Evolutionary conservation across 345 rosid species (phyloP).

Genomic region (Lepidium aucheri): DNA sequence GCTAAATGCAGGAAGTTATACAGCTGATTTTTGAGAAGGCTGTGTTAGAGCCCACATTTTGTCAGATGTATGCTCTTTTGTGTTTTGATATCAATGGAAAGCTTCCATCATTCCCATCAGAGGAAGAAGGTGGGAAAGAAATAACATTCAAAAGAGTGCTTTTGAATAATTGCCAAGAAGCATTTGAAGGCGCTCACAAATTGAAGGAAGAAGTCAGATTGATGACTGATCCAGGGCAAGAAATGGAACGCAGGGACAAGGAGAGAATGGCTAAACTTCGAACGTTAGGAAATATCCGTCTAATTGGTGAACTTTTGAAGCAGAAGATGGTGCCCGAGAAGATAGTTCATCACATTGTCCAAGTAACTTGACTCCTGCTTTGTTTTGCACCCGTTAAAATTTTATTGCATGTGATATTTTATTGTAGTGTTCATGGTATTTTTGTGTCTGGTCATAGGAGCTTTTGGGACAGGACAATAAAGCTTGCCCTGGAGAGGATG

Average conservation of each 20-base stretch:
- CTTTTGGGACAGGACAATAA: conserved; percentile 64
- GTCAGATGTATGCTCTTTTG: conserved; percentile 86
- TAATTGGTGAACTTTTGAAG: conserved; percentile 94
- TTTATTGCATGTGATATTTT: neutral
- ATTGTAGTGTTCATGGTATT: conserved; percentile 1
- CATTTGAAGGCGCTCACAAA: conserved; percentile 83
- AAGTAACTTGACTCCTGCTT: conserved; percentile 31
- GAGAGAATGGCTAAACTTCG: conserved; percentile 76
- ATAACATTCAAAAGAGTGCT: conserved; percentile 82
- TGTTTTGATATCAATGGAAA: conserved; percentile 73
- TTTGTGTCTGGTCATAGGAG: conserved; percentile 39
- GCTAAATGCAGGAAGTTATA: conserved; percentile 63
- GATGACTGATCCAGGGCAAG: conserved; percentile 76
- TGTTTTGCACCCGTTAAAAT: neutral
- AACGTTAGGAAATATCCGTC: conserved; percentile 81
- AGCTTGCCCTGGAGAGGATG: conserved; percentile 75
- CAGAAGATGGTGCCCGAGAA: conserved; percentile 92
- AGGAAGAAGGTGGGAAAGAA: conserved; percentile 79
- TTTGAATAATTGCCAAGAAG: conserved; percentile 83
- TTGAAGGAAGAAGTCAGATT: conserved; percentile 68
- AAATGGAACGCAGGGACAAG: conserved; percentile 75
- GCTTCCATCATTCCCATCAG: conserved; percentile 83
- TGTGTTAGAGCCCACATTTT: conserved; percentile 86
- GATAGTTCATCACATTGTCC: conserved; percentile 88
- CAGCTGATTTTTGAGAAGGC: conserved; percentile 89